These are phyloP conservation scores for Helotiales sp. DNA, from an alignment of 2,329 filamentous ascomycete genomes.

Conservation along the genomic window DNA sequence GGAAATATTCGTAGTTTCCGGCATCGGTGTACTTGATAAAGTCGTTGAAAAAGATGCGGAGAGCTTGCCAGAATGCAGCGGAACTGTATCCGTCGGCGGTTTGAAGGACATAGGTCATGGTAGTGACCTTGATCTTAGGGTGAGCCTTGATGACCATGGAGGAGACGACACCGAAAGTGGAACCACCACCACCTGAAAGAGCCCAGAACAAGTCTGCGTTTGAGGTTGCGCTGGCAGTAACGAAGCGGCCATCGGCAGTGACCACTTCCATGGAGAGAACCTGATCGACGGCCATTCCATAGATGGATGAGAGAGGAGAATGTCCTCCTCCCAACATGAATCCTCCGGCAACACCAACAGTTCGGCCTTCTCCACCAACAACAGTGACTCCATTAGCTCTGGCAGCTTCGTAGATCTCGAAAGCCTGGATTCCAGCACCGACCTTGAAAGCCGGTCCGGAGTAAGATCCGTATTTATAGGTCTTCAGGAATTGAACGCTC, in stretches of 20 bases:
- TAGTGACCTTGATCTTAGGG: constrained; percentile 44
- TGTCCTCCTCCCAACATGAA: constrained; percentile 68
- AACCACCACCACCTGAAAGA: constrained; percentile 36
- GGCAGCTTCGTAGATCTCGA: constrained; percentile 50
- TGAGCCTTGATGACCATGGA: constrained; percentile 61
- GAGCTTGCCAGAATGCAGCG: constrained; percentile 54
- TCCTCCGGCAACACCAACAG: constrained; percentile 54
- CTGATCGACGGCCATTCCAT: constrained; percentile 65
- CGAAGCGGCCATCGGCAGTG: constrained; percentile 19
- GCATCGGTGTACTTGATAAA: constrained; percentile 47
- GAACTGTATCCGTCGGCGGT: constrained; percentile 53
- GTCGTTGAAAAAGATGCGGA: constrained; percentile 56
- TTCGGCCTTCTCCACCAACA: constrained; percentile 52
- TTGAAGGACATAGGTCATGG: constrained; percentile 52
- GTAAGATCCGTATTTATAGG: constrained; percentile 43
- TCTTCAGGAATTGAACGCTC: constrained; percentile 44
- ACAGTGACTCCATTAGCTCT: constrained; percentile 51
- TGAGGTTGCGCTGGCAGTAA: constrained; percentile 28
- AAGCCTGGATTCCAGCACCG: constrained; percentile 52
- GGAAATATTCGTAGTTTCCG: constrained; percentile 41
- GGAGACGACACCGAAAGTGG: constrained; percentile 64
- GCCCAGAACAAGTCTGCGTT: constrained; percentile 38
- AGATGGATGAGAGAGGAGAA: constrained; percentile 54
- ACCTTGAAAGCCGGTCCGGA: constrained; percentile 46
- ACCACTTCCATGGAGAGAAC: constrained; percentile 54